A percentile compares a stretch with the other conserved stretches of the same genome.
Conservation (phyloP, 2,329 filamentous ascomycete species). For the Dothidotthia symphoricarpi region DNA sequence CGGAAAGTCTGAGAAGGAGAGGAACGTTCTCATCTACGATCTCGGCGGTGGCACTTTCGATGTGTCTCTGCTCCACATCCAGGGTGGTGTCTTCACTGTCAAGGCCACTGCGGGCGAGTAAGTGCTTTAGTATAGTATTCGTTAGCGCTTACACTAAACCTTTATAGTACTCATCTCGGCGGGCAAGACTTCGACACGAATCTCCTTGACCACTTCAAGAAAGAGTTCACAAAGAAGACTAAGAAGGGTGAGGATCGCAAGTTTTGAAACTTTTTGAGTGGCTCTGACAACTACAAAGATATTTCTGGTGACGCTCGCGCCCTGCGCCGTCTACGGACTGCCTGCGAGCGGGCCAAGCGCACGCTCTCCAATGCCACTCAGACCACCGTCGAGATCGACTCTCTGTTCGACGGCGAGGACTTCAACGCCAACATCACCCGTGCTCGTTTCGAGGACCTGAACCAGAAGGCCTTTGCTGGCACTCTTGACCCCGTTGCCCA, state of each 20-base stretch:
- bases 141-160: too few relatives aligned
- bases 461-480: conserved; percentile 89
- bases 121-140: too few relatives aligned
- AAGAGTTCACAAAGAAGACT: conserved; percentile 82
- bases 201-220: conserved; percentile 94
- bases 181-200: conserved; percentile 96
- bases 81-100: conserved; percentile 98
- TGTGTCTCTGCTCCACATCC: conserved; percentile 98
- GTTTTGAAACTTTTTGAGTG: neutral
- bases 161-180: conserved; percentile 72
- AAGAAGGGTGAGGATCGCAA: conserved; percentile 20
- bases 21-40: conserved; percentile 99
- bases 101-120: conserved; percentile 92
- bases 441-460: conserved; percentile 98
- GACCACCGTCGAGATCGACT: conserved; percentile 98
- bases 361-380: conserved; percentile 96
- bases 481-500: conserved; percentile 95
- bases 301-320: conserved; percentile 83
- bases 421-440: conserved; percentile 97
- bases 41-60: conserved; percentile 99
- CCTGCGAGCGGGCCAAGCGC: conserved; percentile 99
- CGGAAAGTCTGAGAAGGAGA: conserved; percentile 95
- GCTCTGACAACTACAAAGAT: conserved; percentile 43
- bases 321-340: conserved; percentile 91
- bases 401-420: conserved; percentile 95